A percentile compares a stretch with the other conserved stretches of the same genome.
Conservation (phyloP, 331 rosid species). For the Malus hybrid region DNA sequence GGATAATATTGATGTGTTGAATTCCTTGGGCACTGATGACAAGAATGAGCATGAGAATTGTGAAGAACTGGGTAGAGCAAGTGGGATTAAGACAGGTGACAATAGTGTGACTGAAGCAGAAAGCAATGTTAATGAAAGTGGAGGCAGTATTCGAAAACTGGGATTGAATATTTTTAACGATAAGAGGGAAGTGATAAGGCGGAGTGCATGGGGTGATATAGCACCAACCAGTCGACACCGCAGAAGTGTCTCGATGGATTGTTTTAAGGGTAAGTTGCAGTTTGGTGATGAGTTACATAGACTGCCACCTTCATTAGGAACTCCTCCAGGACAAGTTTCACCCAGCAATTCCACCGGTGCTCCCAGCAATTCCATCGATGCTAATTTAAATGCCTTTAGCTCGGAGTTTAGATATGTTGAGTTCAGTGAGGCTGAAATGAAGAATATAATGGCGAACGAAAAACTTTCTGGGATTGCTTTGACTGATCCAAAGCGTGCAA, state of each 20-base stretch:
- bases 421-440: slow-evolving; percentile 88
- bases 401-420: slow-evolving; percentile 93
- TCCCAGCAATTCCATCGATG: slow-evolving; percentile 45
- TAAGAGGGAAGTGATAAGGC: slow-evolving; percentile 67
- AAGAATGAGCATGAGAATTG: slow-evolving; percentile 65
- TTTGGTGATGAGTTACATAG: slow-evolving; percentile 65
- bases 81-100: slow-evolving; percentile 80
- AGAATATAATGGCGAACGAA: slow-evolving; percentile 93
- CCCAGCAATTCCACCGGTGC: slow-evolving; percentile 49
- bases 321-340: slow-evolving; percentile 45
- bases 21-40: slow-evolving; percentile 65
- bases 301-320: slow-evolving; percentile 61
- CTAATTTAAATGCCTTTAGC: slow-evolving; percentile 58
- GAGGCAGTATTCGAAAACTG: slow-evolving; percentile 33
- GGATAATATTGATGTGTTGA: slow-evolving; percentile 67
- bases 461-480: slow-evolving; percentile 86
- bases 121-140: slow-evolving; percentile 66
- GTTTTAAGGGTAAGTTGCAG: slow-evolving; percentile 76
- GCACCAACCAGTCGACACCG: slow-evolving; percentile 62
- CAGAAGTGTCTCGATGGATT: slow-evolving; percentile 90
- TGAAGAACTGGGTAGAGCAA: slow-evolving; percentile 92
- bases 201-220: slow-evolving; percentile 69
- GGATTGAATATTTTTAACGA: slow-evolving; percentile 37
- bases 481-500: slow-evolving; percentile 89
- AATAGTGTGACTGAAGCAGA: slow-evolving; percentile 92